A percentile compares a stretch with the other conserved stretches of the same genome.
Evolutionary conservation across 805 yeast genomes (phyloP).

Genomic region (Saturnispora galanensis): DNA sequence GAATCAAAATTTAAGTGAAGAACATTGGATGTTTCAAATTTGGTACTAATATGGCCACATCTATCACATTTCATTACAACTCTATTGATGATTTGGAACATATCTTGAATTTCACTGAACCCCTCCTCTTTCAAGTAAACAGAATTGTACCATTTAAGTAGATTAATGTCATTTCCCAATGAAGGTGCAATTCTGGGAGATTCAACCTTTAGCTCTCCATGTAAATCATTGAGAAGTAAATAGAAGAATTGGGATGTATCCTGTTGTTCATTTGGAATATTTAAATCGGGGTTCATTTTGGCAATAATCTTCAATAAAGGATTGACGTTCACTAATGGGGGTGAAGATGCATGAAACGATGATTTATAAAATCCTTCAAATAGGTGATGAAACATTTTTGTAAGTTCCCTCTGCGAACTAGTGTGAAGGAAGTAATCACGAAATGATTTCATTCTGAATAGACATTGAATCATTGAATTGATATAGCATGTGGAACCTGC

Average conservation of each 20-base stretch:
- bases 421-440: conserved; percentile 38
- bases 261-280: conserved; percentile 68
- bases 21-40: conserved; percentile 33
- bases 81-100: conserved; percentile 68
- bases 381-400: conserved; percentile 44
- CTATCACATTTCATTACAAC: conserved; percentile 51
- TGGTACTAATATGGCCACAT: conserved; percentile 52
- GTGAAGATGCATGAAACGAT: conserved; percentile 37
- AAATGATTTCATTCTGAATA: conserved; percentile 46
- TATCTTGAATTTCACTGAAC: conserved; percentile 52
- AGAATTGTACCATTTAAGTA: conserved; percentile 49
- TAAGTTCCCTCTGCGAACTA: conserved; percentile 16
- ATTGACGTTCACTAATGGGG: conserved; percentile 51
- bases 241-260: conserved; percentile 72
- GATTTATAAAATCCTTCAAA: conserved; percentile 42
- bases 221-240: conserved; percentile 56
- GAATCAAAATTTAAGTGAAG: conserved; percentile 20
- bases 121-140: conserved; percentile 45
- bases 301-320: conserved; percentile 40
- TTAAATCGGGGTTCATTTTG: conserved; percentile 52
- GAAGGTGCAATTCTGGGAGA: conserved; percentile 16
- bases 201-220: conserved; percentile 42
- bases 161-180: conserved; percentile 32
- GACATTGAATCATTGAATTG: conserved; percentile 62
- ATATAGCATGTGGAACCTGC: conserved; percentile 70